These are phyloP conservation scores for Yarrowia osloensis DNA, from an alignment of 805 yeast genomes.

Conservation along the genomic window DNA sequence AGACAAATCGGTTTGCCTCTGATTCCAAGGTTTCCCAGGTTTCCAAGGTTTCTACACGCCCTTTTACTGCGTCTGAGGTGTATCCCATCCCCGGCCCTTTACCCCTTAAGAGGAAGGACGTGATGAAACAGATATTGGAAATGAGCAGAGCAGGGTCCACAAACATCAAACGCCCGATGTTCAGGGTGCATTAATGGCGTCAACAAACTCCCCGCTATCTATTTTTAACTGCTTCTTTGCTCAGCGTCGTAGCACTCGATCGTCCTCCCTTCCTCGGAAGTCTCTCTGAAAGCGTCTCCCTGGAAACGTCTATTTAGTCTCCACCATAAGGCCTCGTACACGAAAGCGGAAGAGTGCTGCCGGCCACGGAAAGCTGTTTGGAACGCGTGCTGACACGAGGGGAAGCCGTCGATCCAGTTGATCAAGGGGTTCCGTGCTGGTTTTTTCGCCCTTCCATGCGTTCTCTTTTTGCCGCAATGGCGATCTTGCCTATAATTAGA, in stretches of 20 bases:
- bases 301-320: background rate
- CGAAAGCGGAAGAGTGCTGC: background rate
- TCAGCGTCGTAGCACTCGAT: no score
- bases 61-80: background rate
- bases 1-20: background rate
- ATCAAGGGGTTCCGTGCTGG: background rate
- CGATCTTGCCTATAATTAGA: conserved; percentile 16
- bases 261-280: no score
- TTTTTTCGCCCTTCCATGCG: background rate
- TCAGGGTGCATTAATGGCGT: no score
- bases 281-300: no score
- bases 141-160: no score
- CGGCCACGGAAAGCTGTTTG: background rate
- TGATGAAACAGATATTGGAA: background rate
- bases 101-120: background rate
- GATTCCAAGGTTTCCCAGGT: conserved; percentile 1
- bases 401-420: background rate
- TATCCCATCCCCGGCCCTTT: background rate
- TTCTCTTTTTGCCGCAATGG: background rate
- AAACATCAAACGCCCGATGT: no score
- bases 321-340: background rate
- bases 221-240: no score
- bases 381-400: background rate
- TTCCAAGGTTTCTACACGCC: background rate
- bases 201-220: no score